These are phyloP conservation scores for Fusarium secorum DNA, from an alignment of 2,329 filamentous ascomycete species.

Conservation along the genomic window DNA sequence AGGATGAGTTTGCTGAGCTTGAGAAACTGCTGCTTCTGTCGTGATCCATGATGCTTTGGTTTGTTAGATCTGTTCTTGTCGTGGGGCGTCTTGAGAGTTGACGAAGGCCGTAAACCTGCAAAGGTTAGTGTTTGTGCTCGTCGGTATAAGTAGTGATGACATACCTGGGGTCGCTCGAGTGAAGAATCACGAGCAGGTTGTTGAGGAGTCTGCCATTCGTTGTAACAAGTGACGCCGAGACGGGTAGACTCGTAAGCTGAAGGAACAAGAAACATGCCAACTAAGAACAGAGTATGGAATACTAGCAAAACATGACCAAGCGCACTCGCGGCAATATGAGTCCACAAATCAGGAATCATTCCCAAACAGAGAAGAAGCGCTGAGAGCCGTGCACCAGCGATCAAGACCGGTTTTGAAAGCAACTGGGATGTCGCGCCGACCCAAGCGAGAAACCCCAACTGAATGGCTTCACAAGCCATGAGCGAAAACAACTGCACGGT, in stretches of 20 bases:
- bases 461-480: constrained; percentile 21
- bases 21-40: constrained; percentile 4
- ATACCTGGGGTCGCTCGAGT: constrained; percentile 28
- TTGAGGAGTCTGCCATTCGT: not conserved
- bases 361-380: constrained; percentile 48
- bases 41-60: not conserved
- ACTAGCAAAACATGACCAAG: constrained; percentile 74
- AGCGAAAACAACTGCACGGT: constrained; percentile 20
- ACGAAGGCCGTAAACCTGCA: constrained; percentile 45
- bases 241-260: constrained; percentile 7
- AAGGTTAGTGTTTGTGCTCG: constrained; percentile 55
- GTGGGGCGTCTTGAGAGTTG: constrained; percentile 41
- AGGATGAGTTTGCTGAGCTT: not conserved
- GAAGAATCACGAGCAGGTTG: not conserved
- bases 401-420: not conserved
- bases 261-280: constrained; percentile 32
- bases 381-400: constrained; percentile 1
- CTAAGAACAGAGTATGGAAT: constrained; percentile 66
- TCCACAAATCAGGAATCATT: constrained; percentile 68
- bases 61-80: constrained; percentile 25
- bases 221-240: not conserved
- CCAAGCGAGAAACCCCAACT: constrained; percentile 52
- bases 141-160: accelerated
- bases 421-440: constrained; percentile 62
- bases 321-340: constrained; percentile 68